These are phyloP conservation scores for Aurantiochytrium sp. DNA, from an alignment of 108 stramenopile species.

Conservation along the genomic window DNA sequence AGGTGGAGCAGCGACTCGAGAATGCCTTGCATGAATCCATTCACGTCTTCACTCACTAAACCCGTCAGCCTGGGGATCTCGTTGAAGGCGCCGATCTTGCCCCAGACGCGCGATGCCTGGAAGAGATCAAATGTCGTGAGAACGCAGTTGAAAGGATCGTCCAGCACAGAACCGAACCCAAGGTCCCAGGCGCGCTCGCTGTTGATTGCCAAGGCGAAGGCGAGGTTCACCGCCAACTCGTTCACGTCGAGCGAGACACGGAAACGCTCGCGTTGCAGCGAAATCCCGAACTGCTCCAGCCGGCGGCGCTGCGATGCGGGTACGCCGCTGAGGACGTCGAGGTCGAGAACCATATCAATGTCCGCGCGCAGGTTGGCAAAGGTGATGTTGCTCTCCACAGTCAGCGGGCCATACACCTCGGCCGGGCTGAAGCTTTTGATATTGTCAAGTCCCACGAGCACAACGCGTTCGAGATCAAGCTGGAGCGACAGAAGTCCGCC, in stretches of 20 bases:
- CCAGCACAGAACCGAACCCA: constrained; percentile 20
- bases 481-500: neutral
- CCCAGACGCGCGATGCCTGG: neutral
- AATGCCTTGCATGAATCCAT: neutral
- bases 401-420: neutral
- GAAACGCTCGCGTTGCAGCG: neutral
- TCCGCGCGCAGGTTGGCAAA: neutral
- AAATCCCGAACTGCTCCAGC: neutral
- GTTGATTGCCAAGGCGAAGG: neutral
- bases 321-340: neutral
- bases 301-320: neutral
- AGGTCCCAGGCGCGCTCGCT: neutral
- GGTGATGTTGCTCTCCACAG: neutral
- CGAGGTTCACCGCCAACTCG: neutral
- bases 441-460: neutral
- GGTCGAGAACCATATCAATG: neutral
- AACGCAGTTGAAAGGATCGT: neutral
- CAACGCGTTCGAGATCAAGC: neutral
- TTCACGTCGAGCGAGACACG: neutral
- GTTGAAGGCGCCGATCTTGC: neutral
- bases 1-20: neutral
- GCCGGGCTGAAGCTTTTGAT: neutral
- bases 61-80: neutral
- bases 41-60: neutral
- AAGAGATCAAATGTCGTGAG: neutral